A percentile compares a stretch with the other conserved stretches of the same genome.
Conservation (phyloP, 805 yeast genomes). For the Cyberlindnera mycetangii region DNA sequence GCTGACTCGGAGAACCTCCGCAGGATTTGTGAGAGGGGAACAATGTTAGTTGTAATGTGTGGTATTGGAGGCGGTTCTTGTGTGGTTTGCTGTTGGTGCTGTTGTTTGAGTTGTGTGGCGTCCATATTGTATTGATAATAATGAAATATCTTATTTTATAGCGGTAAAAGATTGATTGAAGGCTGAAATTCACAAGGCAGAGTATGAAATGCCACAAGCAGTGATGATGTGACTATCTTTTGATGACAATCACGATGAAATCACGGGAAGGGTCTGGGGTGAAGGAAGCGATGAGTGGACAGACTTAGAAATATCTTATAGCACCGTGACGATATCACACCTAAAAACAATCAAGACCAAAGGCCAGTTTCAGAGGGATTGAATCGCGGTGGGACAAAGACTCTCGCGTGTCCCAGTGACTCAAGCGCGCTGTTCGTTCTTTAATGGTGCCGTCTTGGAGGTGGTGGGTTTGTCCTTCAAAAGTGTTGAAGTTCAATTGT, state of each 20-base stretch:
- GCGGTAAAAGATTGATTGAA: not conserved
- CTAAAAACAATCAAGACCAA: too few relatives aligned
- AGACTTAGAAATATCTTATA: too few relatives aligned
- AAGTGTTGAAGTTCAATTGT: too few relatives aligned
- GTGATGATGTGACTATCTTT: not conserved
- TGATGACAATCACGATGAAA: not conserved
- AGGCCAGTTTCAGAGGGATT: too few relatives aligned
- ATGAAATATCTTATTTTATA: not conserved
- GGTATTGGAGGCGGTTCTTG: slow-evolving; percentile 47
- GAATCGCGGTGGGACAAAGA: not conserved
- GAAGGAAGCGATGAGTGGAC: too few relatives aligned
- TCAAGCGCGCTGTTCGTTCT: not conserved
- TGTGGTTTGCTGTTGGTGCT: slow-evolving; percentile 1
- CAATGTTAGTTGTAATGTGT: slow-evolving; percentile 68
- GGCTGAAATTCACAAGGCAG: not conserved
- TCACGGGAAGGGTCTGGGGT: too few relatives aligned
- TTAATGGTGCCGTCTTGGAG: too few relatives aligned
- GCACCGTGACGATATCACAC: too few relatives aligned
- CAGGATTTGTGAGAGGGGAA: slow-evolving; percentile 59
- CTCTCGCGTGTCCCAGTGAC: not conserved
- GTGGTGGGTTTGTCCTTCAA: too few relatives aligned
- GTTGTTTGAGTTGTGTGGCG: slow-evolving; percentile 8
- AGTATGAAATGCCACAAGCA: not conserved
- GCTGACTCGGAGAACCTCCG: slow-evolving; percentile 58
- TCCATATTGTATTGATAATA: slow-evolving; percentile 8